Evolutionary conservation across 192 early-diverging fungal species (phyloP).

Genomic region (Rhizoclosmatium sp.): DNA sequence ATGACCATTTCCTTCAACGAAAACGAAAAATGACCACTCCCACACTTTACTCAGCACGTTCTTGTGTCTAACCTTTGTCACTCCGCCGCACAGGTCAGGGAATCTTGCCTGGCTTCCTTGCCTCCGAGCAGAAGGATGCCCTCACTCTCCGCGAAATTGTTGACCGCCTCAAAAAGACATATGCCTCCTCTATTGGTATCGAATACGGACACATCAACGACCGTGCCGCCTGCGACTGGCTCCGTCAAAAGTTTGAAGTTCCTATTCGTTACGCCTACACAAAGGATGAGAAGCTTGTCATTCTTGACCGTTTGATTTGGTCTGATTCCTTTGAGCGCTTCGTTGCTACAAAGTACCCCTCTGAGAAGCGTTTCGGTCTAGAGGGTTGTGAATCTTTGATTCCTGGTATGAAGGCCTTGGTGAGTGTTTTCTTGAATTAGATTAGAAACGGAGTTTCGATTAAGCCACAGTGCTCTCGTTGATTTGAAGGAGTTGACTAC

Average conservation of each 20-base stretch:
- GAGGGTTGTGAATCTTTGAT: conserved; percentile 98
- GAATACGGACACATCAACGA: conserved; percentile 99
- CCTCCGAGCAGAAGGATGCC: conserved; percentile 65
- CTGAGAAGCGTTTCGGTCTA: conserved; percentile 97
- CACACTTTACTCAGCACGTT: too few species aligned
- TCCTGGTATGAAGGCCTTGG: conserved; percentile 97
- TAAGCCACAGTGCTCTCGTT: too few species aligned
- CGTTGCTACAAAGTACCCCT: conserved; percentile 94
- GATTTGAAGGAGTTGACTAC: too few species aligned
- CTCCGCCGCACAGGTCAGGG: conserved; percentile 72
- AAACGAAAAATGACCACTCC: too few species aligned
- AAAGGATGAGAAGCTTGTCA: conserved; percentile 87
- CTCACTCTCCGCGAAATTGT: conserved; percentile 94
- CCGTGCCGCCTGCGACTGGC: conserved; percentile 96
- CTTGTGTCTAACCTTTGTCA: too few species aligned
- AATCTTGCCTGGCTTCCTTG: conserved; percentile 86
- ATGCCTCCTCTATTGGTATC: conserved; percentile 93
- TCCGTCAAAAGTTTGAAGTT: conserved; percentile 89
- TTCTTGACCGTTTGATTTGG: conserved; percentile 97
- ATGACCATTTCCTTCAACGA: too few species aligned
- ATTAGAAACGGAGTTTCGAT: background rate
- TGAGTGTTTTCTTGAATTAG: conserved; percentile 47
- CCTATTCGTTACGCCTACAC: conserved; percentile 88
- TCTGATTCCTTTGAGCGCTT: conserved; percentile 96
- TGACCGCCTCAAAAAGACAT: conserved; percentile 78